phyloP scores from a whole-genome alignment of 2,329 filamentous ascomycete genomes.

The Fusarium penzigii region DNA sequence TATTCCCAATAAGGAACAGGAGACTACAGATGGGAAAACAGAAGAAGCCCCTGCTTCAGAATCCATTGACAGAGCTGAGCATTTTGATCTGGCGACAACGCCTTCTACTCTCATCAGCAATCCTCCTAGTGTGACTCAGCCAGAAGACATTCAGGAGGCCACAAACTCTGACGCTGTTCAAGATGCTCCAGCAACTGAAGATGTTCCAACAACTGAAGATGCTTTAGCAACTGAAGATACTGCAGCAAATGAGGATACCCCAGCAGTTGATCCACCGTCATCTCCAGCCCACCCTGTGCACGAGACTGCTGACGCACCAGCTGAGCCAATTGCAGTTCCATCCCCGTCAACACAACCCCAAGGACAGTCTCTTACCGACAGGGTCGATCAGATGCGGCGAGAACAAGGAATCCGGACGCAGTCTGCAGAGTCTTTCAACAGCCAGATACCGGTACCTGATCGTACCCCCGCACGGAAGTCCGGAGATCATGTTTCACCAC shows the following conservation, averaged over 20 bases:
- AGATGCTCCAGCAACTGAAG: slow-evolving; percentile 14
- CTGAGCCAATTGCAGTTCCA: slow-evolving; percentile 8
- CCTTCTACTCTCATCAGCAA: slow-evolving; percentile 28
- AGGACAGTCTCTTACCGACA: slow-evolving; percentile 41
- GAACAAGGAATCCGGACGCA: slow-evolving; percentile 42
- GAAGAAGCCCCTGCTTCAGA: slow-evolving; percentile 33
- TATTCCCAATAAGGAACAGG: slow-evolving; percentile 21
- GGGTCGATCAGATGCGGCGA: slow-evolving; percentile 52
- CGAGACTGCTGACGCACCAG: slow-evolving; percentile 11
- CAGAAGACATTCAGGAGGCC: slow-evolving; percentile 5
- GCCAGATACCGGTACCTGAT: slow-evolving; percentile 32
- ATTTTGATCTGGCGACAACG: slow-evolving; percentile 50
- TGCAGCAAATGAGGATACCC: slow-evolving; percentile 7
- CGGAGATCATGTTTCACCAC: slow-evolving; percentile 50
- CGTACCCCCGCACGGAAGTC: slow-evolving; percentile 46
- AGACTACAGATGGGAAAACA: slow-evolving; percentile 34
- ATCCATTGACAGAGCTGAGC: slow-evolving; percentile 49
- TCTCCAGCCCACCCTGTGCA: not conserved
- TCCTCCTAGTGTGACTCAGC: slow-evolving; percentile 8
- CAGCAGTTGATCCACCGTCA: not conserved
- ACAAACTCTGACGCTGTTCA: slow-evolving; percentile 5
- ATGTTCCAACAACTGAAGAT: slow-evolving; percentile 23
- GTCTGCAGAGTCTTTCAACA: slow-evolving; percentile 33
- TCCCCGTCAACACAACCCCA: slow-evolving; percentile 16
- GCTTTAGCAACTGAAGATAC: not conserved